Evolutionary conservation across 345 rosid genomes (phyloP), one percentile per base, ranked within the genome.

Genomic region (Pistacia vera): DNA sequence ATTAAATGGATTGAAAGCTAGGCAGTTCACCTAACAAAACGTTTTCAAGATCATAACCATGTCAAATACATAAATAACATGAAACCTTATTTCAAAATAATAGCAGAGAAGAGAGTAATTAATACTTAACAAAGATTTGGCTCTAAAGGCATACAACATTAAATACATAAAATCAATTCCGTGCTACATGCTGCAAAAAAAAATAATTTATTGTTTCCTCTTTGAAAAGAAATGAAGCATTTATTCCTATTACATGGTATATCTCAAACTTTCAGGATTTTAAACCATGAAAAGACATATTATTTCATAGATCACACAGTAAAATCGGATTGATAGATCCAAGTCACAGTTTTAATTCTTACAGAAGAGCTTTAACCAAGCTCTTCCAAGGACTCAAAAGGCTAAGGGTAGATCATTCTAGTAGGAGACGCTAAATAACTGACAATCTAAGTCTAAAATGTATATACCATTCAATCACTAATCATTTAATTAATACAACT

Each of bases 1-100:
- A 82, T 97, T 97, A 72, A 94, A 90, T 75, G 99, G 99, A 79
- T 97, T 97, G 82, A 97, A 97, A 46, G 99, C 99, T 81, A 97
- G 79, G 85, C 99, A 97, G 85, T 97, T 97, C 63, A 91, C 98
- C 99, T 94, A 77, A 61, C 71, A 76, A 69, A 74, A 25, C 52
- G 77, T 36, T 62, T 5, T 59, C 25, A 61, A 63, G 64, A 63
- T 57, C 18, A 52, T 12, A 59, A 54, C 11, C 58, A 60, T 33
- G 70, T 63, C 70, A 70, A 22, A 66, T 10, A 35, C 61, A 63
- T 62, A 54, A 54, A 63, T 2, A 33, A 63, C 33, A 63, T 68
- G 38, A 17, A 68, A 17, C 2, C 11, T 17, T 61, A 10, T 60
- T n/a, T 18, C 13, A 46, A 57, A 68, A 11, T 36, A 68, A 72